These are phyloP conservation scores for Miscanthus lutarioriparius DNA, from an alignment of 176 grass and related monocot genomes.

Conservation along the genomic window DNA sequence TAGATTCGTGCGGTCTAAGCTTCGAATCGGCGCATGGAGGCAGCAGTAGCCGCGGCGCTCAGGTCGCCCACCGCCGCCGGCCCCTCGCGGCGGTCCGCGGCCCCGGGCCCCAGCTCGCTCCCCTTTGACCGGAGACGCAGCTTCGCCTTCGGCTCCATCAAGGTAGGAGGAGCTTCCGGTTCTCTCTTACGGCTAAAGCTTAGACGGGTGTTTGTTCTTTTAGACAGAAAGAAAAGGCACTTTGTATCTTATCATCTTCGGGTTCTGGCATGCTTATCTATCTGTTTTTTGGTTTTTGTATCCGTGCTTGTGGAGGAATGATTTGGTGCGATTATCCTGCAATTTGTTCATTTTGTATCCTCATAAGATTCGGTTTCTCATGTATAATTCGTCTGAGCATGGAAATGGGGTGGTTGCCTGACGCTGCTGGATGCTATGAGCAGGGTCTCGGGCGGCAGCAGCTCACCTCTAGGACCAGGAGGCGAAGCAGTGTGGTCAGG, in stretches of 20 bases:
- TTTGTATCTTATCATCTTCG: neutral
- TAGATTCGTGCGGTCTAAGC: neutral
- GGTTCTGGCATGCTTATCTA: slow-evolving; percentile 2
- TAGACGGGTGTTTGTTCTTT: neutral
- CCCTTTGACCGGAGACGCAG: slow-evolving; percentile 34
- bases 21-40: slow-evolving; percentile 41
- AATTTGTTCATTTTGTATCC: neutral
- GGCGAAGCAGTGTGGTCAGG: slow-evolving; percentile 48
- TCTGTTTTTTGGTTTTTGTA: neutral
- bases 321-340: neutral
- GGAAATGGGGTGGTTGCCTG: slow-evolving; percentile 13
- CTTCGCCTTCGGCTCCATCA: slow-evolving; percentile 49
- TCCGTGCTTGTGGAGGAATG: neutral
- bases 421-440: neutral
- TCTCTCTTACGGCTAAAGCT: neutral
- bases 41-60: slow-evolving; percentile 52
- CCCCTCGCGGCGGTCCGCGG: slow-evolving; percentile 33
- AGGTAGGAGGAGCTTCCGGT: slow-evolving; percentile 39
- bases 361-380: neutral
- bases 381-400: neutral
- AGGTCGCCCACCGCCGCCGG: slow-evolving; percentile 52
- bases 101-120: slow-evolving; percentile 32
- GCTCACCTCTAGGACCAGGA: slow-evolving; percentile 20
- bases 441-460: slow-evolving; percentile 64
- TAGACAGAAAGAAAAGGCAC: neutral